Evolutionary conservation across 202 grass and related monocot species (phyloP).

Genomic region (Setaria viridis): DNA sequence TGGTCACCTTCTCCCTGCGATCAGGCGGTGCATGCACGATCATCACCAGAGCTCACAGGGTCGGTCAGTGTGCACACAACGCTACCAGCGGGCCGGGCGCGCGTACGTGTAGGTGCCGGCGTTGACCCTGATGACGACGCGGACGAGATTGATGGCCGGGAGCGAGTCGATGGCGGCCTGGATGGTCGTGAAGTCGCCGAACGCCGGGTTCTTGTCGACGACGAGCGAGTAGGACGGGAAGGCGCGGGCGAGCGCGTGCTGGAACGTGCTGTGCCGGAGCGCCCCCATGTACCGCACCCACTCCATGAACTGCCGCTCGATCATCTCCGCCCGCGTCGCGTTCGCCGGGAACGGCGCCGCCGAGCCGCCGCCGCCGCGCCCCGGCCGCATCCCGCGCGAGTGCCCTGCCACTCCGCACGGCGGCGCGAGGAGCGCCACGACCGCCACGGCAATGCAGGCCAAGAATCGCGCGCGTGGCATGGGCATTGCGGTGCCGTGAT

Average conservation of each 20-base stretch:
- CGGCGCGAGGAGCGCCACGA: conserved; percentile 30
- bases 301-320: conserved; percentile 74
- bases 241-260: conserved; percentile 55
- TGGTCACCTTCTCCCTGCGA: conserved; percentile 87
- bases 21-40: too few species aligned
- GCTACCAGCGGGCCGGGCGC: background rate
- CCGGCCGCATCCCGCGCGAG: conserved; percentile 56
- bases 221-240: conserved; percentile 60
- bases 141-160: conserved; percentile 71
- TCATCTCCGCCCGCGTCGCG: conserved; percentile 55
- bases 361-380: background rate
- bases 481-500: conserved; percentile 10
- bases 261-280: conserved; percentile 61
- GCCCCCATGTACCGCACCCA: conserved; percentile 77
- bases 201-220: conserved; percentile 66
- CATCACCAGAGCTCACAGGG: too few species aligned
- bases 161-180: conserved; percentile 87
- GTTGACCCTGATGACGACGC: conserved; percentile 90
- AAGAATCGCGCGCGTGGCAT: conserved; percentile 21
- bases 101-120: conserved; percentile 89
- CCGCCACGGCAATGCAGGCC: conserved; percentile 38
- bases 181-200: conserved; percentile 76
- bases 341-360: conserved; percentile 57
- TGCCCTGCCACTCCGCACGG: conserved; percentile 52
- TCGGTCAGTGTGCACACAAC: too few species aligned